These are phyloP conservation scores for Hirschioporus abietinus DNA, from an alignment of 768 basidiomycete genomes.

Conservation along the genomic window DNA sequence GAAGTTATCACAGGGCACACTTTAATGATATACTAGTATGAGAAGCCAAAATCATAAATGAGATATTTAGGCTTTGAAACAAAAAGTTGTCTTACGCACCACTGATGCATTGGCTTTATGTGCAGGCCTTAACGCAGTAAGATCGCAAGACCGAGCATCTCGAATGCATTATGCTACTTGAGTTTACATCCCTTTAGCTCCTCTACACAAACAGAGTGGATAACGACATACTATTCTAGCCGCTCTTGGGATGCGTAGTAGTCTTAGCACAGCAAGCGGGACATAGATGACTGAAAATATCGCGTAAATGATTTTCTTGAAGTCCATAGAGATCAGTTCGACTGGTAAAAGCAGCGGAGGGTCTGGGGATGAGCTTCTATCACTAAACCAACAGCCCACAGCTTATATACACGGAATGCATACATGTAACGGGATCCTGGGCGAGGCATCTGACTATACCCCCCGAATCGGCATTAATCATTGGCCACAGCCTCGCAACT, in stretches of 20 bases:
- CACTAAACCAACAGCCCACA: too few species aligned
- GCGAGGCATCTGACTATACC: too few species aligned
- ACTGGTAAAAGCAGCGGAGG: neutral
- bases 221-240: neutral
- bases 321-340: neutral
- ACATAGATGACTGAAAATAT: neutral
- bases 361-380: too few species aligned
- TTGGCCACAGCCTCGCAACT: neutral
- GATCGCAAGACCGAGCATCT: neutral
- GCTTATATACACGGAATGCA: too few species aligned
- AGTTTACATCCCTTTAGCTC: neutral
- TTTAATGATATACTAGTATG: too few species aligned
- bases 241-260: neutral
- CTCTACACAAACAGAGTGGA: neutral
- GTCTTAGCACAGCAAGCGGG: neutral
- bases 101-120: too few species aligned
- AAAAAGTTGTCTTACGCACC: too few species aligned
- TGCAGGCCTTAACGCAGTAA: neutral
- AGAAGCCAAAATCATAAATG: too few species aligned
- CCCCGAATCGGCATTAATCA: neutral
- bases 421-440: too few species aligned
- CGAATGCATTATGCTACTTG: neutral
- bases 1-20: too few species aligned
- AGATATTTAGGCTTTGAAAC: too few species aligned
- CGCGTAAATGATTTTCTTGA: neutral